Evolutionary conservation across 2,329 filamentous ascomycete genomes (phyloP).

Genomic region (Cladobotryum mycophilum): DNA sequence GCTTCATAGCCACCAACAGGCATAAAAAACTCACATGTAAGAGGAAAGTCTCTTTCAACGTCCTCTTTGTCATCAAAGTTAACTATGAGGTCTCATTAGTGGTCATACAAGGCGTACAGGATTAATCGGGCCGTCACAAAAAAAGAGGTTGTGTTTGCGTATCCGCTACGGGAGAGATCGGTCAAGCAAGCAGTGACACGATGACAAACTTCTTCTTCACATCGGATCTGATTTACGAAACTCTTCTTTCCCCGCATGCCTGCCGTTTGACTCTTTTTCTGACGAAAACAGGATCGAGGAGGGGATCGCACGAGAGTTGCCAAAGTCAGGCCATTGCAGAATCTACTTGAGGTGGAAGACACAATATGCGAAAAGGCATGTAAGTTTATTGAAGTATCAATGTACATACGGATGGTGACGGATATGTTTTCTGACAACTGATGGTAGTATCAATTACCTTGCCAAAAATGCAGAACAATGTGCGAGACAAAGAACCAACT

Average conservation of each 20-base stretch:
- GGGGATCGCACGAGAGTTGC: slow-evolving; percentile 12
- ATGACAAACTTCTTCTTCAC: not conserved
- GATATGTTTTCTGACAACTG: no score
- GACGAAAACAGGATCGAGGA: not conserved
- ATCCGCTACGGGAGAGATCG: not conserved
- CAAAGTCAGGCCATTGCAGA: not conserved
- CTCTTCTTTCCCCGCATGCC: not conserved
- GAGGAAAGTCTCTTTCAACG: not conserved
- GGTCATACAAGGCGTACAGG: not conserved
- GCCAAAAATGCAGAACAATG: not conserved
- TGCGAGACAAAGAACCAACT: not conserved
- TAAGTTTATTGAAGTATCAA: no score
- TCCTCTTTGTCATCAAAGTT: not conserved
- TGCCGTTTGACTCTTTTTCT: not conserved
- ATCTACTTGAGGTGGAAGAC: no score
- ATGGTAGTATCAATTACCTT: no score
- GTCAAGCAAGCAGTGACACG: not conserved
- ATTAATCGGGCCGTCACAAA: not conserved
- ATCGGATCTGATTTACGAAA: not conserved
- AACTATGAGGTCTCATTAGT: not conserved
- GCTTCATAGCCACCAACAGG: slow-evolving; percentile 9
- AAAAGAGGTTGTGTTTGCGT: not conserved
- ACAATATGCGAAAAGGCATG: no score
- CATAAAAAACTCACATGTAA: not conserved
- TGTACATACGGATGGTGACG: no score